Percentiles rank a stretch among this genome's conserved stretches.
Evolutionary conservation across 2,329 filamentous ascomycete genomes (phyloP).

Genomic region (Diaporthe vexans): DNA sequence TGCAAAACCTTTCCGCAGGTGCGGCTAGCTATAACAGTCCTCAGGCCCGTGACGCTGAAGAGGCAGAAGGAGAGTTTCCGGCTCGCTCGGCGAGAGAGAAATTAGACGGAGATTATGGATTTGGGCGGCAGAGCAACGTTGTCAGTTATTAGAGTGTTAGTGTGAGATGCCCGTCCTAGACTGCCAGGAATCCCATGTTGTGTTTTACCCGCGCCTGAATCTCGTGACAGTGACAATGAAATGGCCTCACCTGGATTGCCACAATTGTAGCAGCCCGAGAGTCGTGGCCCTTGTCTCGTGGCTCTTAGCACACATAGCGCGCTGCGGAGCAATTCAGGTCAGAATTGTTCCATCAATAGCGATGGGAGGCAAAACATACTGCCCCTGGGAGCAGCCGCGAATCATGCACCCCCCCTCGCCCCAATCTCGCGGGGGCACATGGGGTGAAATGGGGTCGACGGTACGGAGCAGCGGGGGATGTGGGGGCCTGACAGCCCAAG

Average conservation of each 20-base stretch:
- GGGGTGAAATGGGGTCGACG: neutral
- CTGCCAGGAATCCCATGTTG: neutral
- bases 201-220: neutral
- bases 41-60: too few species aligned
- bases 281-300: neutral
- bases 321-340: neutral
- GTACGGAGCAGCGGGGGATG: conserved; percentile 17
- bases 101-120: neutral
- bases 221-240: neutral
- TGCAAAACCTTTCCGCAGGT: neutral
- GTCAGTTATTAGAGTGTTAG: too few species aligned
- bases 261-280: neutral
- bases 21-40: neutral
- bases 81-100: neutral
- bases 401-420: conserved; percentile 1
- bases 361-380: neutral
- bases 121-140: too few species aligned
- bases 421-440: neutral
- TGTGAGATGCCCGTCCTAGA: neutral
- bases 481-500: neutral
- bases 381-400: conserved; percentile 1
- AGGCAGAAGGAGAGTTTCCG: neutral
- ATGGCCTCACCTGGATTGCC: neutral
- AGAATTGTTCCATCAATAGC: conserved; percentile 42
- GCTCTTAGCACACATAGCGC: neutral